These are phyloP conservation scores for Calocybe gangraenosa DNA, from an alignment of 768 basidiomycete species.

Conservation along the genomic window DNA sequence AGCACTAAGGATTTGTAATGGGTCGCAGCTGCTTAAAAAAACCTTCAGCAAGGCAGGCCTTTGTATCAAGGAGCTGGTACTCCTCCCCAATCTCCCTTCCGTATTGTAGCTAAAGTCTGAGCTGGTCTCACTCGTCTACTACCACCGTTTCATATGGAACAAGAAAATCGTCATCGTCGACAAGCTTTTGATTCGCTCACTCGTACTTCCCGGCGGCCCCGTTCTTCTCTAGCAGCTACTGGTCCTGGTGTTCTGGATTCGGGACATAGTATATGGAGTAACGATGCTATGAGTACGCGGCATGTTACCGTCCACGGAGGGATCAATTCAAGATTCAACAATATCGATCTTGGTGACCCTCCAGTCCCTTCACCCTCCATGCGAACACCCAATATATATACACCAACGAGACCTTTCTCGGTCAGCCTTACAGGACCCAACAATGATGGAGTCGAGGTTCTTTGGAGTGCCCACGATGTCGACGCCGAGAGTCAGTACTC, in stretches of 20 bases:
- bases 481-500: constrained; percentile 19
- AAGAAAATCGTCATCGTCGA: constrained; percentile 19
- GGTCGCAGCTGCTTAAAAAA: no score
- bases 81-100: constrained; percentile 7
- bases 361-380: neutral
- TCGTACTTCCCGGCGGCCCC: constrained; percentile 6
- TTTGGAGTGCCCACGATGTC: constrained; percentile 11
- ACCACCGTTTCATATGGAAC: constrained; percentile 15
- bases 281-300: constrained; percentile 14
- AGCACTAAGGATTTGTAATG: no score
- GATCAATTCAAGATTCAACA: constrained; percentile 14
- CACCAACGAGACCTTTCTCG: constrained; percentile 9
- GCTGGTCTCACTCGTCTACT: constrained; percentile 20
- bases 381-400: neutral
- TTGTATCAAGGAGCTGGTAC: constrained; percentile 19
- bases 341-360: constrained; percentile 9
- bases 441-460: constrained; percentile 6
- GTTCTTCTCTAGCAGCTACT: constrained; percentile 6
- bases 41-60: no score
- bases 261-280: constrained; percentile 15
- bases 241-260: constrained; percentile 10
- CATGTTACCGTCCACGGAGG: constrained; percentile 11
- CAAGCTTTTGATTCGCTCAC: constrained; percentile 20
- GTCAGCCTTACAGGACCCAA: constrained; percentile 8
- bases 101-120: constrained; percentile 12